Evolutionary conservation across 805 yeast species (phyloP), one percentile per base, ranked within the genome.

Genomic region (Hanseniaspora singularis): DNA sequence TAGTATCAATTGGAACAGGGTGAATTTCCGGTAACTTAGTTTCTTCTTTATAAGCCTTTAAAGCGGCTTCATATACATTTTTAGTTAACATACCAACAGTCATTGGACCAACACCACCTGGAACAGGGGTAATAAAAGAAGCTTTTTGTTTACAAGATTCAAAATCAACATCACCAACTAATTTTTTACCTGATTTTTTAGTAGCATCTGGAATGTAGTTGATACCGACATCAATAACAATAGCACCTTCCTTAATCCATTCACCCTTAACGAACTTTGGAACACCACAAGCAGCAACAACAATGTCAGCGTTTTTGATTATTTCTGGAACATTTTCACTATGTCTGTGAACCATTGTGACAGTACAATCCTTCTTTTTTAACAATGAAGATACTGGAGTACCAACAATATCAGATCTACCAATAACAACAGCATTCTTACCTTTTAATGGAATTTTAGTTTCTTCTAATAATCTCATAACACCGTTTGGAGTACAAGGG

Each of bases 31-130:
- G 73, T 71, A 57, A 68, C 63, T 64, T 64, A 47, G 66, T 52
- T n/a, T 50, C 50, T 28, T 60, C 59, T 24, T 55, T 57, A 44
- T 63, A 70, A 57, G 71, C 76, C 46, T 73, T 66, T 56, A 80
- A 71, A 18, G 97, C 95, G 43, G 95, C 85, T 53, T 74, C 72
- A 49, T 78, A 69, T 10, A 89, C 89, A 59, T 92, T 89, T 53
- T 81, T 74, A 52, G 88, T 74, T 51, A 89, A 75, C 96, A 88
- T 87, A 33, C 95, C 95, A 40, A 89, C 96, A 23, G 98, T 89
- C 97, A 89, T 89, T 53, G 98, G 98, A 33, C 98, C 98, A 52
- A 89, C 97, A 56, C 97, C 97, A 61, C 97, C 97, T 27, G 98
- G 98, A 48, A 89, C 98, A 15, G 98, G 98, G 5, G 97, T 88